Evolutionary conservation across 1,139 yeast genomes (phyloP).

Genomic region (Hyphopichia wangnamkhiaoensis): DNA sequence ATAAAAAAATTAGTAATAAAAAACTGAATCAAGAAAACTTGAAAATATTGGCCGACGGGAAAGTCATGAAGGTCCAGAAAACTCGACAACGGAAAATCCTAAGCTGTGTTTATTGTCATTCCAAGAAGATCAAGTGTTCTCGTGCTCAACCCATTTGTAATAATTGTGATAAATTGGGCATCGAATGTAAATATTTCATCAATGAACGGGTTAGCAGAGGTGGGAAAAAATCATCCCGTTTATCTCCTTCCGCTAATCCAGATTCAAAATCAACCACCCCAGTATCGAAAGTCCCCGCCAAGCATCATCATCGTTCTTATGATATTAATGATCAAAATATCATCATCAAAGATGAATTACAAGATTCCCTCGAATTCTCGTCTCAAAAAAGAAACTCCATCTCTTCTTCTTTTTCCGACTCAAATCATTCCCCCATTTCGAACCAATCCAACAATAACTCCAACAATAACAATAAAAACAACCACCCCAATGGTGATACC

Average conservation of each 20-base stretch:
- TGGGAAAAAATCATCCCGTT: conserved; percentile 31
- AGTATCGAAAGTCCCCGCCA: too few relatives aligned
- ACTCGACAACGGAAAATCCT: conserved; percentile 58
- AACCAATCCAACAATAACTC: conserved; percentile 2
- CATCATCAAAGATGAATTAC: too few relatives aligned
- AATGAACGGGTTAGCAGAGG: conserved; percentile 57
- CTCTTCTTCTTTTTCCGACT: conserved; percentile 3
- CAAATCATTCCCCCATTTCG: conserved; percentile 1
- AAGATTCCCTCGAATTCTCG: background rate
- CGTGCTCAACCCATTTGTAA: conserved; percentile 49
- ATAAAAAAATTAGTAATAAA: background rate
- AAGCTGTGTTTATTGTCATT: conserved; percentile 62
- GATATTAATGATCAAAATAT: too few relatives aligned
- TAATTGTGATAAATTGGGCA: conserved; percentile 47
- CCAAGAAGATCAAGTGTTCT: conserved; percentile 60
- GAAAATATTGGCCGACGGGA: conserved; percentile 33
- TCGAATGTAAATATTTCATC: conserved; percentile 54
- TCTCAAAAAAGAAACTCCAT: conserved; percentile 4
- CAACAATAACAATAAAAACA: background rate
- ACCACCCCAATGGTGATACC: background rate
- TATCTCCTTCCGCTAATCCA: conserved; percentile 3
- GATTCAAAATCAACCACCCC: background rate
- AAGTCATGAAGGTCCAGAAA: conserved; percentile 56
- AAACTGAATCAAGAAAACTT: conserved; percentile 2
- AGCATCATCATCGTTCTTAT: too few relatives aligned